A percentile compares a stretch with the other conserved stretches of the same genome.
Conservation (phyloP, 2,329 filamentous ascomycete species). For the Metarhizium brunneum region DNA sequence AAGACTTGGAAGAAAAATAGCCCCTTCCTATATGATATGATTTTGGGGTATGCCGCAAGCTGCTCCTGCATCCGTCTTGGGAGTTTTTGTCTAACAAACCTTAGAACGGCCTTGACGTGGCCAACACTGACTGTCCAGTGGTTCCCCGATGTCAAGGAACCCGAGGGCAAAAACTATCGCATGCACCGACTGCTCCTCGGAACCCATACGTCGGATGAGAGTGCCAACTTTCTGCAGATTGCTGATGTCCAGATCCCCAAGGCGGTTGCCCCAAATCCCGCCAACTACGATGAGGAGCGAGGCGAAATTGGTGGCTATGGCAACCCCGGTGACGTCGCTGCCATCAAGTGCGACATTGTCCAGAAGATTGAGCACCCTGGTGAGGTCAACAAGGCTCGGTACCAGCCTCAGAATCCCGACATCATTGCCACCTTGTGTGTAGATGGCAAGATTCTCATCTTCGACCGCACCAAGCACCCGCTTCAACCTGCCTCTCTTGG, state of each 20-base stretch:
- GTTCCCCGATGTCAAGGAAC: conserved; percentile 89
- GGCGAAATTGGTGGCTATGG: conserved; percentile 94
- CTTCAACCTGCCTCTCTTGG: conserved; percentile 55
- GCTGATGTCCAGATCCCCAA: conserved; percentile 91
- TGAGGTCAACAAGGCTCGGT: conserved; percentile 97
- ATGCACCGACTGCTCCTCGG: conserved; percentile 86
- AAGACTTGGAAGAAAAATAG: conserved; percentile 99
- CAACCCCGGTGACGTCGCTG: conserved; percentile 57
- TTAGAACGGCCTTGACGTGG: conserved; percentile 86
- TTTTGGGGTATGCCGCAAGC: conserved; percentile 55
- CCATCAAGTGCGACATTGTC: conserved; percentile 82
- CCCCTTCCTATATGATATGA: conserved; percentile 96
- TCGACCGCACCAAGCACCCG: conserved; percentile 91
- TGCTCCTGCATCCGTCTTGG: neutral
- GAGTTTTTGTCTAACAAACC: neutral
- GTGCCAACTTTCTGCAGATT: conserved; percentile 88
- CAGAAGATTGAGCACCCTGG: conserved; percentile 95
- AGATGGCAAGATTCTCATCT: conserved; percentile 82
- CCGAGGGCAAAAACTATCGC: conserved; percentile 77
- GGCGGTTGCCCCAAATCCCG: conserved; percentile 59
- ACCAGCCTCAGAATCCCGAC: conserved; percentile 95
- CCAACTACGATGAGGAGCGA: conserved; percentile 83
- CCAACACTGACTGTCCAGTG: conserved; percentile 95
- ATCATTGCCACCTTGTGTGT: conserved; percentile 90
- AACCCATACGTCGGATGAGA: conserved; percentile 83